Conservation (phyloP, 306 rosid species). For the Vigna unguiculata region DNA sequence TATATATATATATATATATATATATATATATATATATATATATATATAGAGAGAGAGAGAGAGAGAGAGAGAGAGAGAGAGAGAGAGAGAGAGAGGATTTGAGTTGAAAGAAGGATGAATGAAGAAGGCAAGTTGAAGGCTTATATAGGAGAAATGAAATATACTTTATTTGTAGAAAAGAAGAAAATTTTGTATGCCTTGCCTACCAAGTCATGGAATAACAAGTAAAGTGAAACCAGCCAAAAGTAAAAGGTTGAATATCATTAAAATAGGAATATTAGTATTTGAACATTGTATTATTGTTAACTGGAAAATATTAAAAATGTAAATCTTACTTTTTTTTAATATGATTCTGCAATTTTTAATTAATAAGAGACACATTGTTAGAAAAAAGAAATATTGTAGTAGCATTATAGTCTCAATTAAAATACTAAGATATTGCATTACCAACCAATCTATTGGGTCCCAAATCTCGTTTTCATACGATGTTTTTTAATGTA, state of each 20-base stretch:
- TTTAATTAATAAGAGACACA: too few species aligned
- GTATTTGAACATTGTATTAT: too few species aligned
- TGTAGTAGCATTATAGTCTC: too few species aligned
- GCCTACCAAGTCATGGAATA: conserved; percentile 35
- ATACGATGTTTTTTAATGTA: neutral
- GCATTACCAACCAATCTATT: neutral
- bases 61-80: neutral
- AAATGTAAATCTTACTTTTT: too few species aligned
- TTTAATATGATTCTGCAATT: too few species aligned
- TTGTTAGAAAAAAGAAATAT: neutral
- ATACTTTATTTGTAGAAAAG: neutral
- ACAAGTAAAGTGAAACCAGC: neutral
- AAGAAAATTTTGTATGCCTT: conserved; percentile 29
- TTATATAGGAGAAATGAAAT: conserved; percentile 31
- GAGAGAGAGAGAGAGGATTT: neutral
- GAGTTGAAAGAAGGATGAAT: neutral
- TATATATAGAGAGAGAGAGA: neutral
- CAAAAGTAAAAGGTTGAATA: neutral
- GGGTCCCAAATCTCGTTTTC: neutral
- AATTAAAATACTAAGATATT: neutral
- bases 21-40: too few species aligned
- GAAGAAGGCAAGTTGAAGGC: conserved; percentile 13
- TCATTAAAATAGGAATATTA: too few species aligned
- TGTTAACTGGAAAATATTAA: too few species aligned
- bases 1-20: conserved; percentile 4